Conservation (phyloP, 495 filamentous ascomycete genomes). For the Parmelia sp. region DNA sequence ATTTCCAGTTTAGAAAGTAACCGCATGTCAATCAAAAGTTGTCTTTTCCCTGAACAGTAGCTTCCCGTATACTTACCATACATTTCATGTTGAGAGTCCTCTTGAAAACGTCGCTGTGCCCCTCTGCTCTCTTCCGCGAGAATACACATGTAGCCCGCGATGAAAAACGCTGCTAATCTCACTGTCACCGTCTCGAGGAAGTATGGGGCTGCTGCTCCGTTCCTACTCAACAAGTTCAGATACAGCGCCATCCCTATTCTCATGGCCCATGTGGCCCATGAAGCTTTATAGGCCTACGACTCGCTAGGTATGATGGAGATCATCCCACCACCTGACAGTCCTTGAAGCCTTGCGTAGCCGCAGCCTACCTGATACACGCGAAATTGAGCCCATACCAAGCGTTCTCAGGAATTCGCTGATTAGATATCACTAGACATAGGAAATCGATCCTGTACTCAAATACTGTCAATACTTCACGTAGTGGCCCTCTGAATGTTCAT, state of each 20-base stretch:
- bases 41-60: background rate
- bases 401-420: no score
- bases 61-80: background rate
- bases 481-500: no score
- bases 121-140: background rate
- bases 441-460: background rate
- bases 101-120: background rate
- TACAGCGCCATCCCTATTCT: no score
- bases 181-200: background rate
- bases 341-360: no score
- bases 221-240: background rate
- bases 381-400: no score
- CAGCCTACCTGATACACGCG: no score
- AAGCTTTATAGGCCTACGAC: background rate
- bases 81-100: background rate
- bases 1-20: background rate
- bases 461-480: background rate
- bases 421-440: background rate
- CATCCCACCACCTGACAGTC: background rate
- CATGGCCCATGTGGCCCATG: no score
- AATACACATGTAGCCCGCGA: background rate
- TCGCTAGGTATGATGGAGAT: background rate
- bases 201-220: background rate
- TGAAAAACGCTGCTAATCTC: background rate
- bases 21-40: background rate